Evolutionary conservation across 306 rosid genomes (phyloP).

Genomic region (Mimosa bimucronata): DNA sequence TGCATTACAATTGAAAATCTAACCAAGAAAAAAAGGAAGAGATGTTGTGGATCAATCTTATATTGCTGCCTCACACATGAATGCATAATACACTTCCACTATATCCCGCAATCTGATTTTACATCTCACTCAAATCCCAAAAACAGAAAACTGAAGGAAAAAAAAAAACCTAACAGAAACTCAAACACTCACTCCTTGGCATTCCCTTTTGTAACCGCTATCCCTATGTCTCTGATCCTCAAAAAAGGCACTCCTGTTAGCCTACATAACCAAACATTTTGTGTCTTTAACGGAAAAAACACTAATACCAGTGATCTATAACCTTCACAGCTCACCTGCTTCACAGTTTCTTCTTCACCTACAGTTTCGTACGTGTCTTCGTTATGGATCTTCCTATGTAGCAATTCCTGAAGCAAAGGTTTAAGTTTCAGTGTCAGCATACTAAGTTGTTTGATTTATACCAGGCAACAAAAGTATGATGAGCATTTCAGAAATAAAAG

Average conservation of each 20-base stretch:
- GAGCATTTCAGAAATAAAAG: background rate
- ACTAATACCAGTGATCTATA: slow-evolving; percentile 64
- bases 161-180: slow-evolving; percentile 53
- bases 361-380: slow-evolving; percentile 58
- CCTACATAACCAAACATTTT: slow-evolving; percentile 72
- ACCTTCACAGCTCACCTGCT: slow-evolving; percentile 88
- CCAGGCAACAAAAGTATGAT: background rate
- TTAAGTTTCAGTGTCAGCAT: slow-evolving; percentile 27
- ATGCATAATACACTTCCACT: slow-evolving; percentile 91
- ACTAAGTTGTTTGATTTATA: background rate
- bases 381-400: slow-evolving; percentile 67
- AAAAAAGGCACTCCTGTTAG: slow-evolving; percentile 80
- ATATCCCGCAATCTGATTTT: slow-evolving; percentile 99
- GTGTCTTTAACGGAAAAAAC: slow-evolving; percentile 55
- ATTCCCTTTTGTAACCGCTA: slow-evolving; percentile 74
- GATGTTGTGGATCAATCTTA: slow-evolving; percentile 49
- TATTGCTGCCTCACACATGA: slow-evolving; percentile 80
- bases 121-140: slow-evolving; percentile 94
- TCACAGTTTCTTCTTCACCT: slow-evolving; percentile 70
- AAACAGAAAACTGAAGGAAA: slow-evolving; percentile 34
- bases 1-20: slow-evolving; percentile 64
- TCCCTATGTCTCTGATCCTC: slow-evolving; percentile 80
- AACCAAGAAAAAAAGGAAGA: slow-evolving; percentile 20
- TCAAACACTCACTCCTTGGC: slow-evolving; percentile 83
- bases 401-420: slow-evolving; percentile 69